Evolutionary conservation across 2,329 filamentous ascomycete species (phyloP), one percentile per base, ranked within the genome.

Genomic region (Cladosporium sp.): DNA sequence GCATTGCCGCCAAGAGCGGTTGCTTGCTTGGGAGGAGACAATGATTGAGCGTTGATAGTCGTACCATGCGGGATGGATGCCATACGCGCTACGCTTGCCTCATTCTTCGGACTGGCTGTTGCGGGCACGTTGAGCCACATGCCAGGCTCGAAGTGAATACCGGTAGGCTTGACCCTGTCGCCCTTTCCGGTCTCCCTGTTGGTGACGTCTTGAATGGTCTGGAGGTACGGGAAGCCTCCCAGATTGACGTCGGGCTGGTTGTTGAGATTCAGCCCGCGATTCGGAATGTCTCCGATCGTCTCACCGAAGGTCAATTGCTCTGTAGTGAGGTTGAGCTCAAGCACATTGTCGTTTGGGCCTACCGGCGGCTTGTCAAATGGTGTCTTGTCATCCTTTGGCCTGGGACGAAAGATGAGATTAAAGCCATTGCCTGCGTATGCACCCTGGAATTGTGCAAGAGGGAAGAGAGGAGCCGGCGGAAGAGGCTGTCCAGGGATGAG

Each of bases 1-100:
- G 28, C 34, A n/a, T 24, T n/a, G 4, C 47, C 47, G 20, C 47
- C 34, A 4, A 50, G 47, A 2, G 47, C 34, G 8, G 47, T 50
- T 15, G 47, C 47, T 20, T 35, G 32, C 34, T 50, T 35, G 12
- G 47, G 19, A 35, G 47, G 47, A 24, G 47, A 50, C 19, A 72
- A 62, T 17, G 66, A 61, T 60, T 76, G 74, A 1, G 72, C 71
- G 36, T 77, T 77, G 66, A 78, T 76, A 6, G 73, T 75, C 0
- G 74, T 76, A 20, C 74, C 75, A 53, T 78, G 74, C 0, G 75
- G 75, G 24, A 76, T 77, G 2, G 73, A 73, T 3, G 65, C 75
- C 73, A 78, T 75, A 22, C 75, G 74, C 0, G 61, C 60, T 2
- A 72, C 62, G 0, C 70, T 69, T 1, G 68, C 65, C 15, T 13